phyloP scores from a whole-genome alignment of 371 early-diverging fungal genomes.

The Zopfochytrium polystomum region DNA sequence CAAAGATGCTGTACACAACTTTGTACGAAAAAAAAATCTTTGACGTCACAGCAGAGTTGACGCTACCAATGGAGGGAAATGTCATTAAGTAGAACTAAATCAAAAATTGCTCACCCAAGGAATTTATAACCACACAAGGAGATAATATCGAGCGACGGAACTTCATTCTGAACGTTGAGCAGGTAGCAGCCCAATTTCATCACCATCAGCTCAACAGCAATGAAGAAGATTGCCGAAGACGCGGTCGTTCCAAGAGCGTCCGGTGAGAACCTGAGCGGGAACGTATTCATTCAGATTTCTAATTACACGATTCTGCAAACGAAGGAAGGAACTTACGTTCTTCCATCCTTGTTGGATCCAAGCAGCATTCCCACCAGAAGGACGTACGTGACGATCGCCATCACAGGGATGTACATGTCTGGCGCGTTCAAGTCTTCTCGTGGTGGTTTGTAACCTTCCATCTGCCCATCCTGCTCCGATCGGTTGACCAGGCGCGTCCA shows the following conservation, averaged over 20 bases:
- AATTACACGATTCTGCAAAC: neutral
- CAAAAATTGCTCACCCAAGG: constrained; percentile 59
- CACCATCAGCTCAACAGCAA: constrained; percentile 76
- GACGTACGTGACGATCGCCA: constrained; percentile 94
- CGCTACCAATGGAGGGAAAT: constrained; percentile 3
- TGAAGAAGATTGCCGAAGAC: constrained; percentile 78
- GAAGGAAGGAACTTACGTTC: constrained; percentile 11
- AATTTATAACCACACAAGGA: constrained; percentile 96
- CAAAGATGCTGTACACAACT: constrained; percentile 56
- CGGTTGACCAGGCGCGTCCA: constrained; percentile 79
- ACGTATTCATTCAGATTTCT: neutral
- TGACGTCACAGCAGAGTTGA: constrained; percentile 8
- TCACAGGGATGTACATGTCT: constrained; percentile 96
- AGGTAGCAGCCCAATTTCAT: constrained; percentile 86
- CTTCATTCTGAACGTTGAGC: constrained; percentile 80
- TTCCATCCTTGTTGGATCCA: constrained; percentile 45
- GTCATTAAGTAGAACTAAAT: neutral
- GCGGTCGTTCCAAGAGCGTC: constrained; percentile 86
- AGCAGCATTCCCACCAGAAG: constrained; percentile 77
- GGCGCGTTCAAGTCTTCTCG: constrained; percentile 92
- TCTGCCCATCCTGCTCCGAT: constrained; percentile 77
- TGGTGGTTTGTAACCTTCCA: constrained; percentile 82
- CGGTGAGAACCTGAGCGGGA: constrained; percentile 73
- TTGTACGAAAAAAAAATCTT: constrained; percentile 13
- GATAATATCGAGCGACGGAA: constrained; percentile 82